phyloP scores from a whole-genome alignment of 2,329 filamentous ascomycete genomes.

The Pseudocercospora crystallina region DNA sequence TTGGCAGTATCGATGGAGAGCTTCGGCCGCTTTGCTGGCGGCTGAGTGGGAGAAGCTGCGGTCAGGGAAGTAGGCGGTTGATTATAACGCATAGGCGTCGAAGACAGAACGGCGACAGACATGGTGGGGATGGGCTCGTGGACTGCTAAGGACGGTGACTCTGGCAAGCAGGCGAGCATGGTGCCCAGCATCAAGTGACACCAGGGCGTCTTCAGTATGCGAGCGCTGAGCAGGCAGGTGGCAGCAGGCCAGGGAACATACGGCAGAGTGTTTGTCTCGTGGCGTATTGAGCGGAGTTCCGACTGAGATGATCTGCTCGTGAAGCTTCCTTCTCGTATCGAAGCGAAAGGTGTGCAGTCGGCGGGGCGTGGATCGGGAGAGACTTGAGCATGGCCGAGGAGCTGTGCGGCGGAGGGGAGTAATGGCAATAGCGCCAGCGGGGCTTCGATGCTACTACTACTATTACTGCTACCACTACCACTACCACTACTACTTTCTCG shows the following conservation, averaged over 20 bases:
- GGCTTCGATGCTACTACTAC: too few relatives aligned
- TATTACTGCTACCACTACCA: too few relatives aligned
- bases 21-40: constrained; percentile 52
- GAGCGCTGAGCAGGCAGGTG: constrained; percentile 2
- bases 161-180: constrained; percentile 36
- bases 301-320: constrained; percentile 1
- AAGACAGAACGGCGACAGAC: constrained; percentile 45
- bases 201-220: too few relatives aligned
- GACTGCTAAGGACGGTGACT: constrained; percentile 29
- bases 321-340: constrained; percentile 12
- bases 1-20: constrained; percentile 59
- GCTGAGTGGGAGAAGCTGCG: constrained; percentile 21
- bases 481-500: too few relatives aligned
- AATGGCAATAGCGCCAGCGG: too few relatives aligned
- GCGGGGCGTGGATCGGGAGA: too few relatives aligned
- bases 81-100: constrained; percentile 32
- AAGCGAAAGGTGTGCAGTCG: too few relatives aligned
- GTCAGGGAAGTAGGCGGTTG: constrained; percentile 19
- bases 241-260: neutral
- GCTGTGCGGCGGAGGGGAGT: too few relatives aligned
- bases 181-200: constrained; percentile 7
- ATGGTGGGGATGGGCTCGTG: constrained; percentile 38
- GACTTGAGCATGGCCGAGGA: too few relatives aligned
- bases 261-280: constrained; percentile 4
- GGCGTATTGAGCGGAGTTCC: neutral